Base-by-base conservation (phyloP, 2,329 filamentous ascomycete genomes). In the Alternaria gansuensis region DNA sequence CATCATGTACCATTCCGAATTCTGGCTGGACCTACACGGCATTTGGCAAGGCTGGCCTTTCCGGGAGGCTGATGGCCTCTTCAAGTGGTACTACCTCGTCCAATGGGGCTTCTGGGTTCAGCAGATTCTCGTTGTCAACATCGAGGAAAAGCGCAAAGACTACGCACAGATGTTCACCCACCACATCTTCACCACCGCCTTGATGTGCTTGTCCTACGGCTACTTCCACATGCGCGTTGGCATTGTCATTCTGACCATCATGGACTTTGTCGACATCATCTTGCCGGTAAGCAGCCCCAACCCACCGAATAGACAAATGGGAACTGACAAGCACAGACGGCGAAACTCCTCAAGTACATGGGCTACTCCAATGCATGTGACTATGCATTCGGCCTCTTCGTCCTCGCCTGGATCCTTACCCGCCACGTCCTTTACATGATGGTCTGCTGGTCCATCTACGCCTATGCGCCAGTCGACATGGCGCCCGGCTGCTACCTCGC, bases 91-190 rank as follows among this genome's bases (percentile, higher is more conserved):
- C 79, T 91, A 96, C 71, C 84, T 99, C 31, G 89, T 89, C 13
- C 93, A 98, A 77, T 90, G 93, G 79, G 89, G 90, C 24, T 98
- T 97, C 78, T 97, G 92, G 90, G 79, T 97, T 46, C 94, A 98
- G 80, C 93, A 97, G 80, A 90, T 98, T 65, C 82, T 97, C 31
- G 92, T 97, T 57, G 92, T 98, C 76, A 90, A 97, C 79, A 93
- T 98, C 60, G 95, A 99, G 79, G 91, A 96, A 79, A 88, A 90
- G 66, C 87, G 95, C 72, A 98, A 98, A 81, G 95, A 99, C 71
- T 90, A 97, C 79, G 90, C 88, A 82, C 94, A 98, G 79, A 98
- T 98, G 95, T 88, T 98, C 67, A 89, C 88, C 17, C 95, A 98
- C 78, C 95, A 99, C 80, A 86, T 97, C 74, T 88, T 98, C 75